These are phyloP conservation scores for Clarireedia monteithiana DNA, from an alignment of 2,329 filamentous ascomycete genomes.

Conservation along the genomic window DNA sequence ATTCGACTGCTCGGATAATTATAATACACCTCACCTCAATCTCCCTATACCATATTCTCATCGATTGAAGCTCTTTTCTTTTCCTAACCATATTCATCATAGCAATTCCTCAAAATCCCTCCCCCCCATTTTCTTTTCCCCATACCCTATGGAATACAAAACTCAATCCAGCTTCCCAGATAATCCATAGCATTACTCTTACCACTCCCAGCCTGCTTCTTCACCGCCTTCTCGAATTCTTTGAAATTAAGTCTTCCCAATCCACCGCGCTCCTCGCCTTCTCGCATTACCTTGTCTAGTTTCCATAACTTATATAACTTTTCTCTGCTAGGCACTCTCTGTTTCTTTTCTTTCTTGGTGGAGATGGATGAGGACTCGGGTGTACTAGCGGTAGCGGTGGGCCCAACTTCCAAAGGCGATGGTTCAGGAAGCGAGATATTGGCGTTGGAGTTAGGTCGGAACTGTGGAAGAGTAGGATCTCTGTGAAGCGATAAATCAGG, in stretches of 20 bases:
- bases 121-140: not conserved
- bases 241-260: conserved; percentile 68
- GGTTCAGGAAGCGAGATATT: not conserved
- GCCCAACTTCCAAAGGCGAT: not conserved
- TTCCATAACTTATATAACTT: conserved; percentile 20
- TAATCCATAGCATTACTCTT: conserved; percentile 63
- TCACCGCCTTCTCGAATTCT: conserved; percentile 74
- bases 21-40: too few relatives aligned
- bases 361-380: not conserved
- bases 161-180: conserved; percentile 85
- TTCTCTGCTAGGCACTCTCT: conserved; percentile 6
- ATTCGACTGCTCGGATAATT: too few relatives aligned
- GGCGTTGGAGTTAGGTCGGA: conserved; percentile 47
- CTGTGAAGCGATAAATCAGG: conserved; percentile 5
- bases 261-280: conserved; percentile 66
- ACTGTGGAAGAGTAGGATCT: conserved; percentile 63
- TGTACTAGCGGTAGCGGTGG: not conserved
- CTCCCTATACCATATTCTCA: too few relatives aligned
- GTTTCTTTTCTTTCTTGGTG: not conserved
- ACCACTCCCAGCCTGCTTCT: conserved; percentile 41
- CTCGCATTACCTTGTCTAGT: conserved; percentile 31
- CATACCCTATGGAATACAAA: conserved; percentile 47
- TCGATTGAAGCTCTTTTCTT: too few relatives aligned
- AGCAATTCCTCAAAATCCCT: too few relatives aligned
- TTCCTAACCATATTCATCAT: too few relatives aligned